phyloP scores from a whole-genome alignment of 805 yeast genomes.

The Pichia rugopelliculosa region DNA sequence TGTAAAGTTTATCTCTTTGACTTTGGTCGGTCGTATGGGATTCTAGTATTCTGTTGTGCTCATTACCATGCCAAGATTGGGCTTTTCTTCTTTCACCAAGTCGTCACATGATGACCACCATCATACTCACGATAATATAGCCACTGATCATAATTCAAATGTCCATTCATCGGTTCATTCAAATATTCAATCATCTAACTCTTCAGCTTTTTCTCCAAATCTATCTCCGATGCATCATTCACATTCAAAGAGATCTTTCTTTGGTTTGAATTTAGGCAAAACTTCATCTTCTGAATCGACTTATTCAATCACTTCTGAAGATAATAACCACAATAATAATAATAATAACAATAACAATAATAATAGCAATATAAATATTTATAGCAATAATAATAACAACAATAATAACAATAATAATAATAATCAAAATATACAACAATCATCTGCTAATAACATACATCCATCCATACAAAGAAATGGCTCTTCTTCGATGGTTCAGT shows the following conservation, averaged over 20 bases:
- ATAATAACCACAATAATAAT: constrained; percentile 16
- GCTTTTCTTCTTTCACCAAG: constrained; percentile 15
- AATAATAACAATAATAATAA: constrained; percentile 2
- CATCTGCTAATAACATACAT: not conserved
- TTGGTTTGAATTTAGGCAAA: constrained; percentile 25
- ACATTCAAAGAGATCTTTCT: constrained; percentile 23
- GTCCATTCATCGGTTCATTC: not conserved
- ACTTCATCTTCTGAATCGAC: constrained; percentile 26
- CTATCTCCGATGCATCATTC: constrained; percentile 15
- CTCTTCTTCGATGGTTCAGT: constrained; percentile 50
- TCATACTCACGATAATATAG: not conserved
- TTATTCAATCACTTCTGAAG: constrained; percentile 20
- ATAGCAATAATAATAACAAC: constrained; percentile 5
- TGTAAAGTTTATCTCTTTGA: not conserved
- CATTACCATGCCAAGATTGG: constrained; percentile 24
- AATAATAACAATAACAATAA: not conserved
- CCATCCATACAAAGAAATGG: constrained; percentile 12
- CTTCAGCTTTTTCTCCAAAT: not conserved
- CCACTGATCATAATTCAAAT: not conserved
- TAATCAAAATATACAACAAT: not conserved
- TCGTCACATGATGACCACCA: constrained; percentile 19
- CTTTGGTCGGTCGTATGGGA: not conserved
- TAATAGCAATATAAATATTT: not conserved
- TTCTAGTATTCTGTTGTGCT: not conserved
- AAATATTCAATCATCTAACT: not conserved